Evolutionary conservation across 2,329 filamentous ascomycete species (phyloP).

Genomic region (Apiospora sp.): DNA sequence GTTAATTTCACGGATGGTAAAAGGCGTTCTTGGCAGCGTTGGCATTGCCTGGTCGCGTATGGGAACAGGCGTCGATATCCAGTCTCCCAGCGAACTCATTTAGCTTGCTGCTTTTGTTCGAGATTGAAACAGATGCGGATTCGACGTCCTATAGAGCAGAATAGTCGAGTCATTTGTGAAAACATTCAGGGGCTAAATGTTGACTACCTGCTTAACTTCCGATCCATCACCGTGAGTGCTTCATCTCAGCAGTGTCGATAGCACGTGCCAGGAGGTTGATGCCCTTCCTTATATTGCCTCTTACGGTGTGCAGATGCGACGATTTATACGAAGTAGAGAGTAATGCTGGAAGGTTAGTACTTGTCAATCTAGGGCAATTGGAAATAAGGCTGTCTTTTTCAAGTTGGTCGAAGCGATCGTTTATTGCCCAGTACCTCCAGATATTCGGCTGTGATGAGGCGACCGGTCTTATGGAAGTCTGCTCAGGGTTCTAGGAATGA

Average conservation of each 20-base stretch:
- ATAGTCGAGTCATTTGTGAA: background rate
- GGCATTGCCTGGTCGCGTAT: background rate
- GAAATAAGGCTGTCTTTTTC: too few relatives aligned
- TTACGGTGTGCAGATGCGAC: too few relatives aligned
- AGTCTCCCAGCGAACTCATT: background rate
- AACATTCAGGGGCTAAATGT: background rate
- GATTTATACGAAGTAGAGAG: too few relatives aligned
- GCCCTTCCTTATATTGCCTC: background rate
- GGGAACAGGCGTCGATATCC: background rate
- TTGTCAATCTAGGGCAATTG: too few relatives aligned
- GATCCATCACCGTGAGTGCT: background rate
- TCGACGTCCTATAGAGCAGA: background rate
- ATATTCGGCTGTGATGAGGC: too few relatives aligned
- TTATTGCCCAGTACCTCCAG: background rate
- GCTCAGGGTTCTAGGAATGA: background rate
- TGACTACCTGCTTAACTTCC: background rate
- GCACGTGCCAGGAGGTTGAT: background rate
- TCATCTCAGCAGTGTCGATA: too few relatives aligned
- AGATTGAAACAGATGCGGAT: background rate
- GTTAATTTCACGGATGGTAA: background rate
- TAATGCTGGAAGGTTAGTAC: too few relatives aligned
- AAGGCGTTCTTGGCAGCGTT: constrained; percentile 10
- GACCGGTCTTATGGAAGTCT: background rate
- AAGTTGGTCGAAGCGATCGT: too few relatives aligned
- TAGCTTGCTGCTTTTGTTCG: background rate